Evolutionary conservation across 192 early-diverging fungal genomes (phyloP), one percentile per base, ranked within the genome.

Genomic region (Piromyces finnis): DNA sequence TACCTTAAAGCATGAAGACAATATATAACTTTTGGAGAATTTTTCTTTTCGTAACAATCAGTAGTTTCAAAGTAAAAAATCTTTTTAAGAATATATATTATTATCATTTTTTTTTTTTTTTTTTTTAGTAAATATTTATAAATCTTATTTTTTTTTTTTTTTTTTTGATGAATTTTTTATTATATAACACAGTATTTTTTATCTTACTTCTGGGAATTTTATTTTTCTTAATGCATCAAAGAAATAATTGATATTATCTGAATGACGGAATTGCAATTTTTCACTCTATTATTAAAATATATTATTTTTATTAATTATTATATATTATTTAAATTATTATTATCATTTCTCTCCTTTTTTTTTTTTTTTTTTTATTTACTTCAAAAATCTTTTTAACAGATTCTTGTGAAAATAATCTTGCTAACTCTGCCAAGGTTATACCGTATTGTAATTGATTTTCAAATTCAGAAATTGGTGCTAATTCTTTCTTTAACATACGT

Each of bases 11-110:
- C 96, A 82, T 98, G 96, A 84, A 99, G 93, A 85, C 96, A 98
- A 84, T 97, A 97, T 82, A 99, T 96, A 29, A 99, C 98, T 82
- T 95, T 95, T 14, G 98, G 98, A 82, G 98, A 94, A 83, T 99
- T 99, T 82, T 98, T 99, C 85, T 94, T 94, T 82, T 99, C 97
- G 86, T 98, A 99, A 78, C 98, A 84, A 84, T 99, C 98, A 0
- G 95, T 96, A 82, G 95, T 86, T 85, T 98, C 97, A 86, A 99
- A 99, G 83, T 95, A 93, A 85, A 98, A 99, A 81, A 97, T 91
- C 88, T 89, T 28, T n/a, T 37, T 30, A 27, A 28, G 82, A 30
- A 29, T 30, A 17, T 18, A n/a, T n/a, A n/a, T n/a, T n/a, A n/a
- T n/a, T n/a, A n/a, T n/a, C n/a, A n/a, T n/a, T n/a, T n/a, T n/a